phyloP scores from a whole-genome alignment of 306 rosid genomes.

The Datisca glomerata region DNA sequence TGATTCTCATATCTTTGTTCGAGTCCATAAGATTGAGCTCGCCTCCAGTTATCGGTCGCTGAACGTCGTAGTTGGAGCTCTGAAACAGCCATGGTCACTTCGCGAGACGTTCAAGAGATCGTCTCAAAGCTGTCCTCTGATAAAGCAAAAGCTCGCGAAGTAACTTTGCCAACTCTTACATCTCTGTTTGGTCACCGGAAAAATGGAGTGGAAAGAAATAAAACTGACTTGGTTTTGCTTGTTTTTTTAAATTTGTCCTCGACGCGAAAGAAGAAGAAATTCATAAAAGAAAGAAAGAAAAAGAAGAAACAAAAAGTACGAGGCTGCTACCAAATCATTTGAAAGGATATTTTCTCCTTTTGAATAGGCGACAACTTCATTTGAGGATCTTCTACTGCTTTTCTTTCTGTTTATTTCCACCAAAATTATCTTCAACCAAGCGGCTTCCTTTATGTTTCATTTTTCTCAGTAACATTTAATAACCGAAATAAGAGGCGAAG shows the following conservation, averaged over 20 bases:
- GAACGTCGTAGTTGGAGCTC: conserved; percentile 8
- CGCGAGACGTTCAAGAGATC: conserved; percentile 73
- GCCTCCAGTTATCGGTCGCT: neutral
- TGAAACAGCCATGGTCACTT: conserved; percentile 31
- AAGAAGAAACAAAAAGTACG: conserved; percentile 2
- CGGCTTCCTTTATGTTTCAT: neutral
- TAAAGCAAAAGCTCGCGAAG: conserved; percentile 82
- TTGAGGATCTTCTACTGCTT: too few species aligned
- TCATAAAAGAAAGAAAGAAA: neutral
- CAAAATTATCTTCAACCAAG: too few species aligned
- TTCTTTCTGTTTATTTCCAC: too few species aligned
- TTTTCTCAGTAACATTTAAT: neutral
- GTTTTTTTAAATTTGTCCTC: too few species aligned
- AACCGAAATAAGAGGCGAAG: too few species aligned
- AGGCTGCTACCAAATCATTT: too few species aligned
- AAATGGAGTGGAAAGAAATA: neutral
- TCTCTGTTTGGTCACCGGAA: conserved; percentile 5
- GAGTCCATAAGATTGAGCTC: conserved; percentile 8
- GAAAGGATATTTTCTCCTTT: too few species aligned
- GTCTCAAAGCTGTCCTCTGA: conserved; percentile 68
- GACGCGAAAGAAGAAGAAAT: too few species aligned
- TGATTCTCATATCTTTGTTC: conserved; percentile 15
- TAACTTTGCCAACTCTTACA: conserved; percentile 19
- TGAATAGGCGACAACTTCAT: too few species aligned
- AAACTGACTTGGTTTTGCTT: neutral